Percentiles rank a stretch among this genome's conserved stretches.
phyloP scores from a whole-genome alignment of 306 rosid genomes.

The Lagenaria siceraria region DNA sequence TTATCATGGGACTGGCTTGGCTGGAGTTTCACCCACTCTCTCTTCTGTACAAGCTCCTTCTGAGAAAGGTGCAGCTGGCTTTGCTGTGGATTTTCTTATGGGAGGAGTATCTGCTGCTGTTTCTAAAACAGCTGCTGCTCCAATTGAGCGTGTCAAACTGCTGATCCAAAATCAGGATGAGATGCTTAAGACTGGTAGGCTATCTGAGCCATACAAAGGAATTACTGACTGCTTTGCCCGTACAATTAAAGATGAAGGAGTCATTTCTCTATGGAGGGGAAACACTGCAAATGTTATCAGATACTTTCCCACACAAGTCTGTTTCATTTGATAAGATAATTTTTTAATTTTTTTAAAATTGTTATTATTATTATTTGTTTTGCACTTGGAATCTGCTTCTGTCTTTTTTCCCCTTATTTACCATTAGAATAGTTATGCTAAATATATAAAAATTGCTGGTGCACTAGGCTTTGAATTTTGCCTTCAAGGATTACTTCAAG shows the following conservation, averaged over 20 bases:
- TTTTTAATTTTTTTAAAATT: neutral
- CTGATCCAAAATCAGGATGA: slow-evolving; percentile 87
- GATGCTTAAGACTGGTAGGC: slow-evolving; percentile 65
- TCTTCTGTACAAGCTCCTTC: slow-evolving; percentile 46
- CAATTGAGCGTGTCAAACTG: slow-evolving; percentile 71
- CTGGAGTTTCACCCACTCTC: slow-evolving; percentile 18
- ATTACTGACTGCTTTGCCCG: slow-evolving; percentile 71
- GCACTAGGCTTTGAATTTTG: slow-evolving; percentile 72
- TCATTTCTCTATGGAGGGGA: slow-evolving; percentile 77
- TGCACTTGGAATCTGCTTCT: neutral
- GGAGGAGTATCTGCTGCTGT: slow-evolving; percentile 96
- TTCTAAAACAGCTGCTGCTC: slow-evolving; percentile 87
- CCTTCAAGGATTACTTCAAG: slow-evolving; percentile 89
- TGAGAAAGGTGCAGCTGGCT: slow-evolving; percentile 49
- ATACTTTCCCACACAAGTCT: slow-evolving; percentile 87
- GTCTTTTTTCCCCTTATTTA: neutral
- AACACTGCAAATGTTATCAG: slow-evolving; percentile 87
- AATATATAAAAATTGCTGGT: neutral
- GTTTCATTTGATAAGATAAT: slow-evolving; percentile 7
- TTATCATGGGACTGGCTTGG: slow-evolving; percentile 27
- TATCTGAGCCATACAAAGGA: slow-evolving; percentile 79
- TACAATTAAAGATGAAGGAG: slow-evolving; percentile 74
- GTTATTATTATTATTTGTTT: neutral
- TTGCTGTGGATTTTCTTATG: slow-evolving; percentile 65
- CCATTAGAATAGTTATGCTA: neutral